A percentile compares a stretch with the other conserved stretches of the same genome.
phyloP scores from a whole-genome alignment of 2,329 filamentous ascomycete species.

The Tolypocladium inflatum region DNA sequence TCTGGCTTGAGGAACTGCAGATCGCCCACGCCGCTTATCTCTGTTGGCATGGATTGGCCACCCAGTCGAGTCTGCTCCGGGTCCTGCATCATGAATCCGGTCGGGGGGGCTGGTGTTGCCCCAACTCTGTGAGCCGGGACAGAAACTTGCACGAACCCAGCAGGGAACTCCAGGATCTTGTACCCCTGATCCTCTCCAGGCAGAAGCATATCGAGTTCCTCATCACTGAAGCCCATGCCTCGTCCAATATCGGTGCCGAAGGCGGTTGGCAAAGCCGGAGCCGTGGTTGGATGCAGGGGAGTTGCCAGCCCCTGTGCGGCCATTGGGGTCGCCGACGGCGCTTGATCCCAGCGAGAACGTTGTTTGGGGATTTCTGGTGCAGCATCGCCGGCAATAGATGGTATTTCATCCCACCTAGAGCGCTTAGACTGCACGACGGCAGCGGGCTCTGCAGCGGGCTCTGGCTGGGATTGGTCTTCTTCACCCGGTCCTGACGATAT shows the following conservation, averaged over 20 bases:
- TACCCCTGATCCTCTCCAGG: slow-evolving; percentile 85
- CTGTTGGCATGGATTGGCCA: slow-evolving; percentile 85
- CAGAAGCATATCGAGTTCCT: slow-evolving; percentile 86
- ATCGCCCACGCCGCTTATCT: slow-evolving; percentile 93
- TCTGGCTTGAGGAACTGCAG: slow-evolving; percentile 97
- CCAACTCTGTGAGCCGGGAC: slow-evolving; percentile 67
- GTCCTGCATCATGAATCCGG: slow-evolving; percentile 96
- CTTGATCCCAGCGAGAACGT: slow-evolving; percentile 87
- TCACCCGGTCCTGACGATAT: slow-evolving; percentile 50
- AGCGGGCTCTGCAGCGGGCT: slow-evolving; percentile 33
- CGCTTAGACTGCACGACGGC: slow-evolving; percentile 58
- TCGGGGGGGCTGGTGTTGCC: slow-evolving; percentile 63
- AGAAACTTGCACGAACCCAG: slow-evolving; percentile 80
- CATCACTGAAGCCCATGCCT: slow-evolving; percentile 78
- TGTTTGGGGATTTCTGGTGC: slow-evolving; percentile 57
- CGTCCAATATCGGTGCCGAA: slow-evolving; percentile 78
- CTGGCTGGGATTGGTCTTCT: slow-evolving; percentile 39
- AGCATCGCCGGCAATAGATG: slow-evolving; percentile 42
- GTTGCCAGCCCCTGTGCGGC: slow-evolving; percentile 67
- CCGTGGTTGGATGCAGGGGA: slow-evolving; percentile 64
- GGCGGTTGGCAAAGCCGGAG: slow-evolving; percentile 39
- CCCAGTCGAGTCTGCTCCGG: slow-evolving; percentile 73
- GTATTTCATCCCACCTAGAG: slow-evolving; percentile 82
- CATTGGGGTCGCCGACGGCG: slow-evolving; percentile 69
- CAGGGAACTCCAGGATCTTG: slow-evolving; percentile 81